Evolutionary conservation across 192 early-diverging fungal genomes (phyloP), one percentile per base, ranked within the genome.

Genomic region (Mortierella antarctica): DNA sequence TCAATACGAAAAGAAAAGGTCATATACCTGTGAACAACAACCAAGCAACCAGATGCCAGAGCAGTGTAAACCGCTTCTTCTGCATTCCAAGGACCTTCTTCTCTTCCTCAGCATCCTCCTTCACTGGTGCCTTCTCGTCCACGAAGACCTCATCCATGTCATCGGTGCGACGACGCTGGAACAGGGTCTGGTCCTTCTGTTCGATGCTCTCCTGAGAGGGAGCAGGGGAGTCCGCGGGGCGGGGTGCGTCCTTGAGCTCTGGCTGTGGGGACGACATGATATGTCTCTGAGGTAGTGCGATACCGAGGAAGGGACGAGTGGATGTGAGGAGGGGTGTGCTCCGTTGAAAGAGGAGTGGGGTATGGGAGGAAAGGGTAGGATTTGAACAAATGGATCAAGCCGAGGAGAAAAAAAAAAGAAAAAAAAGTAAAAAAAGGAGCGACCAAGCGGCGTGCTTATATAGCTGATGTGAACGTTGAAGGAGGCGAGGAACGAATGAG

Each of bases 21-120:
- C 44, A 70, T 46, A n/a, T 80, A 80, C 77, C 77, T 45, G 77
- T 80, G 65, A 80, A 80, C n/a, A 23, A 59, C 39, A 72, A 13
- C 77, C 77, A 80, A 54, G 54, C 14, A 46, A 70, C 45, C 11
- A 53, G 39, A n/a, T 80, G 77, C 31, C 20, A 17, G 20, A 80
- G 20, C 55, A n/a, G 42, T n/a, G 42, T 71, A 23, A 72, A 68
- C n/a, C 8, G 64, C 46, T 21, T 52, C 47, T 63, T 17, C 2
- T 49, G 50, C 14, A 80, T 44, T 13, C 77, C 77, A 56, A 80
- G 17, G 21, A 80, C 60, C 70, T 80, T 80, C 70, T 80, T 72
- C 14, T 79, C 46, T 10, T 80, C 67, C 51, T 80, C 70, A 21
- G 53, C 61, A 62, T 56, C 52, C 51, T 56, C 8, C 54, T 8